Conservation (phyloP, 2,329 filamentous ascomycete genomes). For the Diaporthe citriasiana region DNA sequence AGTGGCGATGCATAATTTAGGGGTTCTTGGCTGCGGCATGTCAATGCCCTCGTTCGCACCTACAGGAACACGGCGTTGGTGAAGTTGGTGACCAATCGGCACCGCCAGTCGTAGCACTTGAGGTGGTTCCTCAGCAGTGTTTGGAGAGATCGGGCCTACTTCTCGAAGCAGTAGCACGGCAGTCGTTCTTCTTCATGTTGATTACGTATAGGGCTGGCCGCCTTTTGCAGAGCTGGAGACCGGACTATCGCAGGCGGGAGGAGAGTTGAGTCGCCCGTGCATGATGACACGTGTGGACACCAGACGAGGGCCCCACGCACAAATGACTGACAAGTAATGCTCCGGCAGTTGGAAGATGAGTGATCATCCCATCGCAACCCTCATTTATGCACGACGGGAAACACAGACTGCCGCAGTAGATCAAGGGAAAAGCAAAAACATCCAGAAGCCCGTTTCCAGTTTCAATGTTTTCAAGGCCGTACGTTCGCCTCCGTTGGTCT, state of each 20-base stretch:
- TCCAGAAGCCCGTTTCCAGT: background rate
- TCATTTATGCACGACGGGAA: constrained; percentile 14
- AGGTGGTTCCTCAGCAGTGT: background rate
- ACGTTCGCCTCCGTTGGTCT: background rate
- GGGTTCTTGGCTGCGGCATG: background rate
- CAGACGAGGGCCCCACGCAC: background rate
- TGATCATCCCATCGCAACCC: constrained; percentile 15
- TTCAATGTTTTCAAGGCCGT: background rate
- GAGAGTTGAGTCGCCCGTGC: background rate
- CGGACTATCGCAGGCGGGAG: background rate
- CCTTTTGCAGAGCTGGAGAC: background rate
- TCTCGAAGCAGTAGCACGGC: background rate
- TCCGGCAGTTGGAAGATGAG: constrained; percentile 6
- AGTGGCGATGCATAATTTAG: background rate
- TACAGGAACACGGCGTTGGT: background rate
- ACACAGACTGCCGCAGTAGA: constrained; percentile 15
- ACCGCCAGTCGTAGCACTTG: too few relatives aligned
- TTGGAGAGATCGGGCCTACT: background rate
- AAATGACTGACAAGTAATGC: background rate
- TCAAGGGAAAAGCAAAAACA: background rate
- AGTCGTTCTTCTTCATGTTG: background rate
- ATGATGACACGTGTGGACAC: background rate
- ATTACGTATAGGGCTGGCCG: background rate
- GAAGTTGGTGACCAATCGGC: background rate
- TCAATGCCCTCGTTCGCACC: background rate